Evolutionary conservation across 768 basidiomycete genomes (phyloP), one percentile per base, ranked within the genome.

Genomic region (Pholiota microspora): DNA sequence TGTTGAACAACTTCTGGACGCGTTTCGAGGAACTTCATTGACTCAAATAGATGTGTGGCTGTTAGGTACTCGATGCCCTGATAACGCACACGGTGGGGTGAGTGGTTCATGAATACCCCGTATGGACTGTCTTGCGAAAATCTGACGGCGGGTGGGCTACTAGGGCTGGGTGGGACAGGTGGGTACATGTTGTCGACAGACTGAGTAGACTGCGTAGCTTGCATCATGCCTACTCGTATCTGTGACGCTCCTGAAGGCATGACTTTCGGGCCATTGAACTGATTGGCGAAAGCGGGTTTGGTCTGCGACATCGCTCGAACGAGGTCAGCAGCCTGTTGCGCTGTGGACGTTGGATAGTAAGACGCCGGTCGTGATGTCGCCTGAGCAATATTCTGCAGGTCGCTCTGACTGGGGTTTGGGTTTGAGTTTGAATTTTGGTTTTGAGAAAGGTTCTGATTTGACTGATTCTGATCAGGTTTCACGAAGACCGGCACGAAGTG

Each of bases 11-110:
- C 60, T 0, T 79, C 77, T 0, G 79, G 81, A 2, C 73, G 71
- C 18, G 73, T 66, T 2, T 75, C 74, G 32, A 82, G 62, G 66
- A 83, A 92, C 65, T 88, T 88, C 63, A 88, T 72, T 7, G 89
- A 88, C 68, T 92, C 88, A 51, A 83, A 78, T n/a, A 92, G 75
- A 59, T 92, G 90, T 61, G 84, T 67, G 8, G 86, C 90, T 1
- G 83, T 86, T 1, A 87, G 87, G 60, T 85, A 93, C 36, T 69
- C 67, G 50, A 71, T 72, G 28, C 81, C 74, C 31, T 74, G 66
- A 66, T 83, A 85, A 50, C 83, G 51, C 18, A 93, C 77, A 4
- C 74, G 75, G 60, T 89, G 82, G 1, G 74, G 79, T 1, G 90
- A 89, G 59, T 84, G 81, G 61, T 83, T 88, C 65, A 88, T 70